These are phyloP conservation scores for Apiotrichum gamsii DNA, from an alignment of 1,284 basidiomycete species.

Conservation along the genomic window DNA sequence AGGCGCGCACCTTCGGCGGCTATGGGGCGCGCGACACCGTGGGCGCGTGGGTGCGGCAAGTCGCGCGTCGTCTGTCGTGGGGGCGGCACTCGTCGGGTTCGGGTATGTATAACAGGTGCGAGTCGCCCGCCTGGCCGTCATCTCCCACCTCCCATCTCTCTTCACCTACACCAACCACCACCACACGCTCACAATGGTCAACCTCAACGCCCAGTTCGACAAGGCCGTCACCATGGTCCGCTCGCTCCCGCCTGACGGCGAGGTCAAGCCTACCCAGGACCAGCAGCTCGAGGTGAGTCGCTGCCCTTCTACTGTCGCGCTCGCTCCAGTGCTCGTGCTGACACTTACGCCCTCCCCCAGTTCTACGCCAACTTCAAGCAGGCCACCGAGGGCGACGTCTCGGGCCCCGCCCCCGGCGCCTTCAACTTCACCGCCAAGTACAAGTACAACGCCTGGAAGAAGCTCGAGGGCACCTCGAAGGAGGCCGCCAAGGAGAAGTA, in stretches of 20 bases:
- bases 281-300: conserved; percentile 65
- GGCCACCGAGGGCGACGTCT: conserved; percentile 61
- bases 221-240: conserved; percentile 66
- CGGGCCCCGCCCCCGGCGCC: conserved; percentile 39
- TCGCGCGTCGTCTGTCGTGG: too few relatives aligned
- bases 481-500: conserved; percentile 68
- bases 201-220: conserved; percentile 49
- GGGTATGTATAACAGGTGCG: too few relatives aligned
- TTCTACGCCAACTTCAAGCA: conserved; percentile 93
- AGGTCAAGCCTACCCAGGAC: conserved; percentile 66
- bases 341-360: too few relatives aligned
- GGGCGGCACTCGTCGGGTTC: too few relatives aligned
- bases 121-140: too few relatives aligned
- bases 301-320: too few relatives aligned
- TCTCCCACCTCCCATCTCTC: neutral
- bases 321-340: neutral
- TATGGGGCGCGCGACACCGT: too few relatives aligned
- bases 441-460: conserved; percentile 72
- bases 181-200: conserved; percentile 10
- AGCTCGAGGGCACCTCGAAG: conserved; percentile 62
- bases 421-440: conserved; percentile 48
- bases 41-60: too few relatives aligned
- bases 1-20: too few relatives aligned
- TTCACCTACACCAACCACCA: conserved; percentile 1
- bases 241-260: conserved; percentile 69